Percentiles rank a stretch among this genome's conserved stretches.
Evolutionary conservation across 768 basidiomycete genomes (phyloP).

Genomic region (Rhodotorula kratochvilovae): DNA sequence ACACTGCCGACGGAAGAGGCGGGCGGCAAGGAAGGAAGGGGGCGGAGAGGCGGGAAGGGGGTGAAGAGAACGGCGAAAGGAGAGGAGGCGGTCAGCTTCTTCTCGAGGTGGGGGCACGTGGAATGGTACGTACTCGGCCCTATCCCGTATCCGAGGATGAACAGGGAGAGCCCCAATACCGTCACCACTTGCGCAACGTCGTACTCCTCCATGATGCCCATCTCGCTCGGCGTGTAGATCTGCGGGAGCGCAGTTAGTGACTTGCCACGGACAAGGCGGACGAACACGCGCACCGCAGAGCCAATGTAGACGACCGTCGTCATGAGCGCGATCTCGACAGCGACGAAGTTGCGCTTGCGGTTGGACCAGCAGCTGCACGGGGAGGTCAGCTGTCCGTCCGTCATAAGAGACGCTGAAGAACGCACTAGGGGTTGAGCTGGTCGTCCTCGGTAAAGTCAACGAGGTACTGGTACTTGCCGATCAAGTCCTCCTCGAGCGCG

Average conservation of each 20-base stretch:
- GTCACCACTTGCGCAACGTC: constrained; percentile 36
- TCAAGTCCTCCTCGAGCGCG: constrained; percentile 14
- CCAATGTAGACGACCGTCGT: constrained; percentile 44
- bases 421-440: constrained; percentile 28
- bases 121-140: constrained; percentile 41
- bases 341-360: constrained; percentile 16
- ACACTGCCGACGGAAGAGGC: no score
- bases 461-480: constrained; percentile 32
- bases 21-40: no score
- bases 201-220: constrained; percentile 35
- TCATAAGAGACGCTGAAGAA: not conserved
- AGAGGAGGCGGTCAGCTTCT: not conserved
- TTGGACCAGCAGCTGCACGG: constrained; percentile 21
- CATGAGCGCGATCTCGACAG: constrained; percentile 14
- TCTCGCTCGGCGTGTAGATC: constrained; percentile 30
- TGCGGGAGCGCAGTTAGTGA: not conserved
- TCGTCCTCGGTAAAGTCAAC: constrained; percentile 29
- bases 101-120: no score
- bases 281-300: not conserved
- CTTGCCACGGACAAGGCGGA: fast-evolving
- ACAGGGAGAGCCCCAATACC: constrained; percentile 46
- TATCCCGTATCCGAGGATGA: constrained; percentile 45
- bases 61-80: no score
- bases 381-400: not conserved
- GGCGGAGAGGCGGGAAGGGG: no score